A percentile compares a stretch with the other conserved stretches of the same genome.
phyloP scores from a whole-genome alignment of 2,329 filamentous ascomycete species.

The Aspergillus intermedius region DNA sequence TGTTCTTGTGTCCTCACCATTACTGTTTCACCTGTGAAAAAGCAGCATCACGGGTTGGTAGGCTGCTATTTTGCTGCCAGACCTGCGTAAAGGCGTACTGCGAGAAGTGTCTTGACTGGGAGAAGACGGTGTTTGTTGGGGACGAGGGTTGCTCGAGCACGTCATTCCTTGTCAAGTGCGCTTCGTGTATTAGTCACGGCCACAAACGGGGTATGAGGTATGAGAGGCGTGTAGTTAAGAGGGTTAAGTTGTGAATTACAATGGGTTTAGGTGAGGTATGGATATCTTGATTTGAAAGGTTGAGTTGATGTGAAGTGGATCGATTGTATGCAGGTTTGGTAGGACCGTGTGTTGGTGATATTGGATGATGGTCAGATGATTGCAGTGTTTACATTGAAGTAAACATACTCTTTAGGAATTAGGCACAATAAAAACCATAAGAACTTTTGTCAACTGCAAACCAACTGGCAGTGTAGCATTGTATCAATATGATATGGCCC shows the following conservation, averaged over 20 bases:
- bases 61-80: constrained; percentile 45
- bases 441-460: too few relatives aligned
- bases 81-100: constrained; percentile 53
- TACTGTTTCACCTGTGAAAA: constrained; percentile 48
- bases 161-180: neutral
- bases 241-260: neutral
- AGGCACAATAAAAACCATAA: too few relatives aligned
- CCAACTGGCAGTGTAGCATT: too few relatives aligned
- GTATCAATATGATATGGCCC: too few relatives aligned
- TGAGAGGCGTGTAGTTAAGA: neutral
- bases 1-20: constrained; percentile 49
- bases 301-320: neutral
- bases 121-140: constrained; percentile 45
- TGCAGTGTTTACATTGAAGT: too few relatives aligned
- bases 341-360: neutral
- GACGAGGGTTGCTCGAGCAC: neutral
- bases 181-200: neutral
- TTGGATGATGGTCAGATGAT: neutral
- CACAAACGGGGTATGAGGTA: neutral
- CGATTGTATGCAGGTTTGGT: neutral
- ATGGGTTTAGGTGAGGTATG: neutral
- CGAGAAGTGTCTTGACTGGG: constrained; percentile 54
- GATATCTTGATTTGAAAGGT: neutral
- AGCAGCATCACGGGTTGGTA: constrained; percentile 40
- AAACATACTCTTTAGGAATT: too few relatives aligned